Conservation (phyloP, 176 grass and related monocot genomes). For the Aegilops sharonensis region DNA sequence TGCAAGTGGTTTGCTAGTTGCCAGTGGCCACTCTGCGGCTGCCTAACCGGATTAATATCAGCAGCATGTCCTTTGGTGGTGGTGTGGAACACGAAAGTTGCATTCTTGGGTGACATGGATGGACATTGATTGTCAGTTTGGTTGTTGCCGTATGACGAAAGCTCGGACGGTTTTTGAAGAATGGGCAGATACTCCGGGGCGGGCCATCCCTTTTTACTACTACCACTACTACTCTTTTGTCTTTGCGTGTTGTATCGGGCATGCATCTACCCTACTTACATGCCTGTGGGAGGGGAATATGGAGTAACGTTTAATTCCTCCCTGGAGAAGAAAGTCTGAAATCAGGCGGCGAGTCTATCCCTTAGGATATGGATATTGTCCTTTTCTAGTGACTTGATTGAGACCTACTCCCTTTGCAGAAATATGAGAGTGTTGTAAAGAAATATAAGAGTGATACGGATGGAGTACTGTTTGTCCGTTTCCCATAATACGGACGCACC, state of each 20-base stretch:
- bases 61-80: not conserved
- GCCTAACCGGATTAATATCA: not conserved
- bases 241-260: conserved; percentile 3
- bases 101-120: not conserved
- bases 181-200: not conserved
- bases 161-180: not conserved
- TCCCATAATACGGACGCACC: too few relatives aligned
- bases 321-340: not conserved
- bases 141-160: not conserved
- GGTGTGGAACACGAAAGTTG: not conserved
- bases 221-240: not conserved
- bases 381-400: not conserved
- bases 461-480: too few relatives aligned
- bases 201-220: not conserved
- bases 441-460: too few relatives aligned
- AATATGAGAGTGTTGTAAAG: too few relatives aligned
- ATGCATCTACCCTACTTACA: not conserved
- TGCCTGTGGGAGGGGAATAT: too few relatives aligned
- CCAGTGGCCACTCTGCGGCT: not conserved
- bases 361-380: not conserved
- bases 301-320: not conserved
- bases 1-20: conserved; percentile 4
- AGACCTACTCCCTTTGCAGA: not conserved
- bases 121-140: not conserved
- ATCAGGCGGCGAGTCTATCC: not conserved